Base-by-base conservation (phyloP, 306 rosid genomes). In the Amphicarpaea edgeworthii region DNA sequence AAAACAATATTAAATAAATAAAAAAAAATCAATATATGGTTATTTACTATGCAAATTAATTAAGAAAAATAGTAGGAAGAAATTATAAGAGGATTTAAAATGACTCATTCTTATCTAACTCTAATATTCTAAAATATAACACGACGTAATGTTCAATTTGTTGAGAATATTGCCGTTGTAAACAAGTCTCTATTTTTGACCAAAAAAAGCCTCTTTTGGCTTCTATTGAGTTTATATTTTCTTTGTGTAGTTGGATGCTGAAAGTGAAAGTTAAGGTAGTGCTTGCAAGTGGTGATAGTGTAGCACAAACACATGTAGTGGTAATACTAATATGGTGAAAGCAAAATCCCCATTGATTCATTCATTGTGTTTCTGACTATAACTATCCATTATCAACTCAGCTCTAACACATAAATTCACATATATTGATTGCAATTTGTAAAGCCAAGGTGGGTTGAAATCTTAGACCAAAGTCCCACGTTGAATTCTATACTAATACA, bases 161-260 rank as follows among this genome's bases (percentile, higher is more conserved):
- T 8, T 7, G 73, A 68, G 73, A 68, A 68, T 46, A 68, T 68
- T 68, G 53, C 42, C 57, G 41, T 68, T 68, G 38, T 14, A 14
- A 51, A 66, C 17, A 45, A 23, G 72, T 21, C 3, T 10, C 3
- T n/a, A n/a, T n/a, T n/a, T n/a, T n/a, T n/a, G n/a, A n/a, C n/a
- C n/a, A n/a, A n/a, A n/a, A n/a, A n/a, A n/a, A n/a, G n/a, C n/a
- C n/a, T n/a, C n/a, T n/a, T n/a, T n/a, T n/a, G n/a, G n/a, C n/a
- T n/a, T n/a, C n/a, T n/a, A n/a, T n/a, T n/a, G n/a, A 30, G 37
- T 30, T 30, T 30, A 0, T 24, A 30, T 30, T 30, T 30, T 30
- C 37, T 30, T 3, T 30, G 37, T 30, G 1, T 30, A 30, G 4
- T 30, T 30, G 37, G 37, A 30, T n/a, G 17, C 24, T 23, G 37